Percentiles rank a stretch among this genome's conserved stretches.
These are phyloP conservation scores for Nyssa sinensis DNA, from an alignment of 148 eudicot genomes.

Conservation along the genomic window DNA sequence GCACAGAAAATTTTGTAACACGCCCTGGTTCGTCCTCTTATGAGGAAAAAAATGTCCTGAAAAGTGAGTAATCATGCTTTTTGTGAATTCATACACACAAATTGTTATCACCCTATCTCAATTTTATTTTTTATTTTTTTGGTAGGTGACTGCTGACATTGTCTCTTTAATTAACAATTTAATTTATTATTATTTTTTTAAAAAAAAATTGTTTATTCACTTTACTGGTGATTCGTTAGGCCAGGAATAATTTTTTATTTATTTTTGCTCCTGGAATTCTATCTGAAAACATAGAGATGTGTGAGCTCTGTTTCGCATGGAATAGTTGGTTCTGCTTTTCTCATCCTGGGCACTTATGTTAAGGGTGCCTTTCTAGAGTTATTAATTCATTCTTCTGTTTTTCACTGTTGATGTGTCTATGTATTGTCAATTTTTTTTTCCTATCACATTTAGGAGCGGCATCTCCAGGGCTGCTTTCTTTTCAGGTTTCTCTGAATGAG, in stretches of 20 bases:
- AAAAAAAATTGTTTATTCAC: background rate
- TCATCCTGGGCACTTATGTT: too few species aligned
- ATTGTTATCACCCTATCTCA: background rate
- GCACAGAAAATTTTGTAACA: conserved; percentile 20
- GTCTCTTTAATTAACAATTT: background rate
- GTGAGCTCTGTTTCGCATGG: too few species aligned
- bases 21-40: conserved; percentile 23
- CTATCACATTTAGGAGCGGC: too few species aligned
- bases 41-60: conserved; percentile 29
- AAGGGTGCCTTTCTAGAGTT: too few species aligned
- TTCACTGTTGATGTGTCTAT: too few species aligned
- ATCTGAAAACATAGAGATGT: background rate
- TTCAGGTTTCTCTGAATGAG: too few species aligned
- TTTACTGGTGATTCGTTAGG: background rate
- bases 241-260: background rate
- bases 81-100: background rate
- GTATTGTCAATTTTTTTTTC: too few species aligned
- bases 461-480: too few species aligned
- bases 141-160: background rate
- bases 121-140: background rate
- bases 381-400: too few species aligned
- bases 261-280: background rate
- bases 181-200: background rate
- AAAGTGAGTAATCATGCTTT: conserved; percentile 16
- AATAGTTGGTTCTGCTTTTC: too few species aligned